These are phyloP conservation scores for Claviceps purpurea DNA, from an alignment of 2,329 filamentous ascomycete species.

Conservation along the genomic window DNA sequence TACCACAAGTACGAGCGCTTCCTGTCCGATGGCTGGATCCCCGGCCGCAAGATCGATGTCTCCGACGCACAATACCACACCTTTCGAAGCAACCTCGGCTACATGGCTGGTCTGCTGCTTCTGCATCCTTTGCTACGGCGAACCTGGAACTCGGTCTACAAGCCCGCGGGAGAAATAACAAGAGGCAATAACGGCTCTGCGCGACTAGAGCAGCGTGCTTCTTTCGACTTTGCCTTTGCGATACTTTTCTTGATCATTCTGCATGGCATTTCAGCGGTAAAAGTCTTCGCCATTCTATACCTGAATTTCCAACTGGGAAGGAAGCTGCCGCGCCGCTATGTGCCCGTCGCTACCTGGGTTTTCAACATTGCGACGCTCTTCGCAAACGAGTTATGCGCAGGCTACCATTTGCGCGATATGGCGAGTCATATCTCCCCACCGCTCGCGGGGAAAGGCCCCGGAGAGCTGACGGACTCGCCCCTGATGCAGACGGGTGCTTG, in stretches of 20 bases:
- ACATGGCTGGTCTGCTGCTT: conserved; percentile 58
- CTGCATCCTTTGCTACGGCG: conserved; percentile 69
- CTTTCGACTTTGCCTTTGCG: conserved; percentile 76
- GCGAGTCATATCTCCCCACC: conserved; percentile 34
- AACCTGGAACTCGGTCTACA: conserved; percentile 48
- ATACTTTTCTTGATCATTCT: conserved; percentile 63
- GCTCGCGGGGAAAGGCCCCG: background rate
- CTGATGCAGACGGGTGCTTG: conserved; percentile 51
- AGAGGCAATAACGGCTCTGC: conserved; percentile 30
- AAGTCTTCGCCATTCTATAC: conserved; percentile 68
- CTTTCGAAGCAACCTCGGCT: conserved; percentile 78
- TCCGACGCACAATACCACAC: conserved; percentile 78
- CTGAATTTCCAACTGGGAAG: conserved; percentile 73
- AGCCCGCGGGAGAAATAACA: conserved; percentile 16
- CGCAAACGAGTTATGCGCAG: conserved; percentile 70
- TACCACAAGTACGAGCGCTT: conserved; percentile 60
- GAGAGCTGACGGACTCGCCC: conserved; percentile 19
- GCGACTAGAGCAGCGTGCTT: conserved; percentile 54
- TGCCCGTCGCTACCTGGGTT: conserved; percentile 70
- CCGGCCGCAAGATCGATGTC: conserved; percentile 81
- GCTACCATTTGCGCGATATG: conserved; percentile 59
- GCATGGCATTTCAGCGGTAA: conserved; percentile 75
- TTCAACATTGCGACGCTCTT: conserved; percentile 84
- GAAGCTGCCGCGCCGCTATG: conserved; percentile 50
- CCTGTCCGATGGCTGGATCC: conserved; percentile 78